Evolutionary conservation across 2,329 filamentous ascomycete genomes (phyloP).

Genomic region (Ascochyta lentis): DNA sequence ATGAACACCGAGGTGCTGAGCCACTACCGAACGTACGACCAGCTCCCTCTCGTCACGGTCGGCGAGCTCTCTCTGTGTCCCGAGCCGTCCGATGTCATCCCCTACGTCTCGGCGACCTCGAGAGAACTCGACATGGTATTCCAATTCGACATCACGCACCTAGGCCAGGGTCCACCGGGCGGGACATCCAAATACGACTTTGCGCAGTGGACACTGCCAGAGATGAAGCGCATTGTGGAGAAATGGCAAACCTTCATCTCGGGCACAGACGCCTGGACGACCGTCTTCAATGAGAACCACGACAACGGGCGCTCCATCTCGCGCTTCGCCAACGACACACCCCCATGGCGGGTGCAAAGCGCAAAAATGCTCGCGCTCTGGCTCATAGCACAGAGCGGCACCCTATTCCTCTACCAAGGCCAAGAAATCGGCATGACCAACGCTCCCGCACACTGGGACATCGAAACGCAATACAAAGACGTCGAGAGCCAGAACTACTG

Average conservation of each 20-base stretch:
- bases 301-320: slow-evolving; percentile 65
- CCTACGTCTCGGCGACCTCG: slow-evolving; percentile 50
- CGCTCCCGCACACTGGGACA: slow-evolving; percentile 57
- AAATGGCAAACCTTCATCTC: slow-evolving; percentile 59
- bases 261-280: slow-evolving; percentile 60
- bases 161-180: slow-evolving; percentile 46
- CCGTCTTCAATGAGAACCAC: slow-evolving; percentile 69
- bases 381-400: slow-evolving; percentile 58
- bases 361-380: slow-evolving; percentile 64
- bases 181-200: slow-evolving; percentile 42
- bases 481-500: slow-evolving; percentile 60
- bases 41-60: slow-evolving; percentile 56
- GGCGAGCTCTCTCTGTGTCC: slow-evolving; percentile 63
- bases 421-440: slow-evolving; percentile 69
- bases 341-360: slow-evolving; percentile 52
- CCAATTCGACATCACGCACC: slow-evolving; percentile 53
- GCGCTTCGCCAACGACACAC: slow-evolving; percentile 58
- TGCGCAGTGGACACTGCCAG: slow-evolving; percentile 50
- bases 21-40: slow-evolving; percentile 59
- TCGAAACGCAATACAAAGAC: slow-evolving; percentile 67
- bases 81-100: slow-evolving; percentile 52
- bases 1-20: slow-evolving; percentile 60
- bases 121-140: slow-evolving; percentile 59
- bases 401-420: slow-evolving; percentile 66
- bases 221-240: slow-evolving; percentile 50